Evolutionary conservation across 768 basidiomycete genomes (phyloP), one percentile per base, ranked within the genome.

Genomic region (Rhodocollybia butyracea): DNA sequence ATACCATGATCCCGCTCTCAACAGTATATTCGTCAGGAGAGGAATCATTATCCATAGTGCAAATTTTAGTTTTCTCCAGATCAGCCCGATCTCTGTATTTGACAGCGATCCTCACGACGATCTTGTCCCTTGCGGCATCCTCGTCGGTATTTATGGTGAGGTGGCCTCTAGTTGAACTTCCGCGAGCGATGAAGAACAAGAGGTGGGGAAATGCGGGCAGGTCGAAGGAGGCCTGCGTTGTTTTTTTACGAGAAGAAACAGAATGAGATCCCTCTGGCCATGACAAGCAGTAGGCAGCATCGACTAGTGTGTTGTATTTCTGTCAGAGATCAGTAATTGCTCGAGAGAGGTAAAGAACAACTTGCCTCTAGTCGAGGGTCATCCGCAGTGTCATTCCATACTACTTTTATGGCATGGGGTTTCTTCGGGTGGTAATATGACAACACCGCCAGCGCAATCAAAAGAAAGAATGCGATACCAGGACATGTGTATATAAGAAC

Each of bases 131-230:
- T n/a, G n/a, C n/a, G 7, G 24, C 5, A 8, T 8, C n/a, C 17
- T 1, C n/a, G 15, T 54, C 17, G 3, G 26, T n/a, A 30, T 7
- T 27, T 17, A 54, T 29, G 43, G 13, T 30, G 24, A 54, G 19
- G 17, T 54, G 30, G 15, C 53, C 53, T 46, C 12, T 13, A 24
- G 39, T 54, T 1, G 39, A 30, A 2, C 22, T 19, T 42, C 53
- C 53, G n/a, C 43, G 39, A 12, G 53, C 46, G 11, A 54, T 7
- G 27, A 54, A 54, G 53, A 54, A 54, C 21, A 45, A 19, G 13
- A 54, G 38, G 1, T 46, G 43, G 24, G 53, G 27, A 3, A n/a
- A 6, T 6, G 53, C 13, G 17, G 24, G 11, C n/a, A 54, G 10
- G 19, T 42, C 34, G 27, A 54, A 54, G 6, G 53, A 54, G 11